A percentile compares a stretch with the other conserved stretches of the same genome.
Conservation (phyloP, 2,329 filamentous ascomycete genomes). For the Ophiostoma tasmaniense region DNA sequence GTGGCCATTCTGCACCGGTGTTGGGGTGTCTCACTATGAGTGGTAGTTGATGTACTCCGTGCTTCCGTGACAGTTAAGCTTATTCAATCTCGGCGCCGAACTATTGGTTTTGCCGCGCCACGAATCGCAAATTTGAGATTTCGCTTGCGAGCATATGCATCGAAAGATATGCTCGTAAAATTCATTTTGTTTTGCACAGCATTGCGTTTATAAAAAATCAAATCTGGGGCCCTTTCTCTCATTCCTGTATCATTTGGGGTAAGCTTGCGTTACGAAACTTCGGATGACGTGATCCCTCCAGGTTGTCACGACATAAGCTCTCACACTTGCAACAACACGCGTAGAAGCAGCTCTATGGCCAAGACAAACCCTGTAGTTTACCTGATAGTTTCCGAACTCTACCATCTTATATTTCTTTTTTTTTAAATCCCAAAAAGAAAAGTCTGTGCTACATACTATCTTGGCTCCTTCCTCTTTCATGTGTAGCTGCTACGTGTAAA, state of each 20-base stretch:
- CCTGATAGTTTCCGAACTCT: too few species aligned
- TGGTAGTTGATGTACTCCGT: background rate
- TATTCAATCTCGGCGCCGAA: background rate
- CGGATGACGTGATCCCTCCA: background rate
- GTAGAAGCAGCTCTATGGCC: background rate
- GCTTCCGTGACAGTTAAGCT: background rate
- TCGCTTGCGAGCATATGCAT: background rate
- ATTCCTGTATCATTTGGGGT: background rate
- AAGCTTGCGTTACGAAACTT: background rate
- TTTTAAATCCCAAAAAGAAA: too few species aligned
- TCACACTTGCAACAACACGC: background rate
- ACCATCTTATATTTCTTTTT: too few species aligned
- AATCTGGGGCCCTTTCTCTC: background rate
- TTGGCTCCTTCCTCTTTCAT: constrained; percentile 1
- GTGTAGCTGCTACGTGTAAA: background rate
- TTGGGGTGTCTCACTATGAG: background rate
- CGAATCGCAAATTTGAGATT: too few species aligned
- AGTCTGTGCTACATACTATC: too few species aligned
- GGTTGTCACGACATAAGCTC: background rate
- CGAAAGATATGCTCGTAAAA: background rate
- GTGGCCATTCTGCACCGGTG: background rate
- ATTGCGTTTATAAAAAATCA: background rate
- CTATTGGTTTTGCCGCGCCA: too few species aligned
- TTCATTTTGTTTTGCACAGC: background rate
- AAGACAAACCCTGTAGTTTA: too few species aligned